These are phyloP conservation scores for Ophiorrhiza pumila DNA, from an alignment of 257 asterid species.

Conservation along the genomic window DNA sequence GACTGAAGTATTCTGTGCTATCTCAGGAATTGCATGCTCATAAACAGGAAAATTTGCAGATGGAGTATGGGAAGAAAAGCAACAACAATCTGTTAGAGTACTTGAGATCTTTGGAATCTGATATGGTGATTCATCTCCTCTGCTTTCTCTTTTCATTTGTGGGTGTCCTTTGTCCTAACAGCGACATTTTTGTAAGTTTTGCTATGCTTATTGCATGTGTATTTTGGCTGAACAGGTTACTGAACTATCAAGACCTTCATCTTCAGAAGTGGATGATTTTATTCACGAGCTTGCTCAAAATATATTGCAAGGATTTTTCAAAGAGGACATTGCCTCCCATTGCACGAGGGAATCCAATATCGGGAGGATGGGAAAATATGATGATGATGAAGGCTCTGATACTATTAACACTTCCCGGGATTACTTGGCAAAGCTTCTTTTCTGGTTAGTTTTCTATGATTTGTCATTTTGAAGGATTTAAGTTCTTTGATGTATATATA, in stretches of 20 bases:
- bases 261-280: slow-evolving; percentile 85
- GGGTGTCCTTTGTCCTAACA: not conserved
- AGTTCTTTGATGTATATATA: slow-evolving; percentile 7
- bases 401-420: slow-evolving; percentile 69
- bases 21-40: slow-evolving; percentile 61
- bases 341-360: slow-evolving; percentile 28
- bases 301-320: slow-evolving; percentile 53
- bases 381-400: slow-evolving; percentile 30
- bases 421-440: slow-evolving; percentile 91
- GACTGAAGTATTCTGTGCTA: slow-evolving; percentile 17
- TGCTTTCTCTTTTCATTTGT: not conserved
- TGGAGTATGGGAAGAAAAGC: slow-evolving; percentile 54
- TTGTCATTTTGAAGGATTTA: not conserved
- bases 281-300: slow-evolving; percentile 84
- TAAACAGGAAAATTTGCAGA: slow-evolving; percentile 57
- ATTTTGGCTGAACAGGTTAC: slow-evolving; percentile 49
- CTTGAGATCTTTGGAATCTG: slow-evolving; percentile 80
- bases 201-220: not conserved
- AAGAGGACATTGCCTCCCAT: slow-evolving; percentile 45
- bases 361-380: slow-evolving; percentile 35
- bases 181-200: not conserved
- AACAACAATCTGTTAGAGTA: slow-evolving; percentile 80
- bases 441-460: slow-evolving; percentile 56
- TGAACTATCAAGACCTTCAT: slow-evolving; percentile 85
- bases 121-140: slow-evolving; percentile 55